Base-by-base conservation (phyloP, 2,329 filamentous ascomycete species). In the Diaporthe ampelina region DNA sequence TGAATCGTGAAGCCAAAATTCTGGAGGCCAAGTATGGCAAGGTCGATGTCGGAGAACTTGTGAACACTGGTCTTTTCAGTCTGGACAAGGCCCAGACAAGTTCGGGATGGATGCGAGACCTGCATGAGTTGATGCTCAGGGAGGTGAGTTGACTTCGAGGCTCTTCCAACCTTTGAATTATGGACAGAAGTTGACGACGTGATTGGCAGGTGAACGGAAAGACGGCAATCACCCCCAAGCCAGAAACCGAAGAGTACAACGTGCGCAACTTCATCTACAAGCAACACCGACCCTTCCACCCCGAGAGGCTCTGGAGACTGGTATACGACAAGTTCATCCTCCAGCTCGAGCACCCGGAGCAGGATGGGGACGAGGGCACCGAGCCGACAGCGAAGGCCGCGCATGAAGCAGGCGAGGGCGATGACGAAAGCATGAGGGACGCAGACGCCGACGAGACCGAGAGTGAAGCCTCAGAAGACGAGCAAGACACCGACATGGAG, bases 241-340 rank as follows among this genome's bases (percentile, higher is more conserved):
- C 92, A 0, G 92, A 94, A 82, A 94, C 92, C 0, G 86, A 94
- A 72, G 92, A 94, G 85, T 94, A 94, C 79, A 91, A 91, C 10
- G 92, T 94, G 15, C 88, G 90, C 48, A 94, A 90, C 79, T 94
- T 94, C 77, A 90, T 94, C 17, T 94, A 94, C 80, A 85, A 87
- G 0, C 88, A 90, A 0, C 85, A 89, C 10, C 84, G 88, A 0
- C 91, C 91, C 0, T 88, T 89, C 71, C 85, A 89, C 54, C 88
- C 88, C 0, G 80, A 80, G 1, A 80, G 87, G 0, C 82, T 89
- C 0, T 89, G 84, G 82, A 79, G 81, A 0, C 78, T 86, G 26
- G 75, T 89, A 1, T 84, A 86, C 43, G 83, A 88, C 75, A 88
- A 88, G 76, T 89, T 89, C 43, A 87, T 88, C 50, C 80, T 89